Base-by-base conservation (phyloP, 2,329 filamentous ascomycete species). In the Epicoccum sorghinum region DNA sequence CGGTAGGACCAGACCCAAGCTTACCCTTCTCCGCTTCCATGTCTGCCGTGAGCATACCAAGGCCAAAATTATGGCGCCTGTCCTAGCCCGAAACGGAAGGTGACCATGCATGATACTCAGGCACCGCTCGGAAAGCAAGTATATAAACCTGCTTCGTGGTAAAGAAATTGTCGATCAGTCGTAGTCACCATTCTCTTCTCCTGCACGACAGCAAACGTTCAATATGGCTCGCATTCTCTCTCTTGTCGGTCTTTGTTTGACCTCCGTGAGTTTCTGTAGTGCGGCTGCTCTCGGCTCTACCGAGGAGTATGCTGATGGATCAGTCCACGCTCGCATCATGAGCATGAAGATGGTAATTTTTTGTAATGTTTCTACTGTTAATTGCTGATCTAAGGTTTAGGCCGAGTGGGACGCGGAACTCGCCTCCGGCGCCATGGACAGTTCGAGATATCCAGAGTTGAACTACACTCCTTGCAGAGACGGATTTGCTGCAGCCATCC, bases 321-420 rank as follows among this genome's bases (percentile, higher is more conserved):
- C 65, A 25, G 68, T 74, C 9, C 72, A 74, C 48, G 63, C 69
- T 44, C 62, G 50, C 32, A 73, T 75, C 47, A 70, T 73, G 67
- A 59, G 58, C 24, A 64, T 70, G 59, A 75, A 74, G 60, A 58
- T 65, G 48, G 65, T 65, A 47, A 46, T 47, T n/a, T 8, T 22
- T 8, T 13, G 5, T 7, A n/a, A 0, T 4, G 13, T 14, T 9
- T 7, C 7, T 8, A 23, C n/a, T n/a, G 2, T 8, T 7, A 13
- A 12, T 8, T 12, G 30, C 46, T 65, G 39, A 66, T 32, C 18
- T 3, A 9, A 9, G 18, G 12, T 0, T 7, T 23, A 67, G 62
- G 61, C 62, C 4, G 61, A 67, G 53, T 67, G 64, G 62, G 61
- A 66, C 23, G 62, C 64, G 32, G 64, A 67, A 42, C 45, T 66